Conservation (phyloP, 805 yeast genomes). For the Candida dendrica region DNA sequence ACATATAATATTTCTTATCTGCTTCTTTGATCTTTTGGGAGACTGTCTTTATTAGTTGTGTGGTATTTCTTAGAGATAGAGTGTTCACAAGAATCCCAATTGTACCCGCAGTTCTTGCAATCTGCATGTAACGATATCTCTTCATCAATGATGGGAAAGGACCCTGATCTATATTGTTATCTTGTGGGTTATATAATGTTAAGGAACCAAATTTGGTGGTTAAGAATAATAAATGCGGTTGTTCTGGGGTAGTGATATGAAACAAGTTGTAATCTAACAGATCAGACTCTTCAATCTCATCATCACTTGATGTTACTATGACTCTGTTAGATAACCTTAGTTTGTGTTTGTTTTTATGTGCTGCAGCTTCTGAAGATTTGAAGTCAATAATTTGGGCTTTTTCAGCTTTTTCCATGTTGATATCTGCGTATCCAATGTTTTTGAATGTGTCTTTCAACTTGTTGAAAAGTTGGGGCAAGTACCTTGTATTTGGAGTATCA, state of each 20-base stretch:
- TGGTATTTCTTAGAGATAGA: constrained; percentile 70
- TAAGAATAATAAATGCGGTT: constrained; percentile 70
- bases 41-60: constrained; percentile 54
- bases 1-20: constrained; percentile 86
- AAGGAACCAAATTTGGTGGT: constrained; percentile 62
- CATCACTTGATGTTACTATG: constrained; percentile 16
- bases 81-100: constrained; percentile 90
- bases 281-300: constrained; percentile 20
- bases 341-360: constrained; percentile 2
- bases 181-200: constrained; percentile 39
- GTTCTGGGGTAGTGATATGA: constrained; percentile 66
- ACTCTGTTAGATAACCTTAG: constrained; percentile 24
- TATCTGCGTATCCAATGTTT: constrained; percentile 32
- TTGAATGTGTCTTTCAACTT: constrained; percentile 23
- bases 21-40: constrained; percentile 57
- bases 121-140: constrained; percentile 78
- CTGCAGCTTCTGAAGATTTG: constrained; percentile 2
- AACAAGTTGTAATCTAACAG: constrained; percentile 50
- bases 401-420: constrained; percentile 27
- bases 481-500: constrained; percentile 57
- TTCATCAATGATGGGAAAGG: constrained; percentile 77
- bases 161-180: constrained; percentile 33
- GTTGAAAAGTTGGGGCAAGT: constrained; percentile 33
- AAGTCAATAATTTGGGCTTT: constrained; percentile 37
- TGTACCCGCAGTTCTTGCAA: constrained; percentile 87